Base-by-base conservation (phyloP, 768 basidiomycete genomes). In the Lactarius psammicola region DNA sequence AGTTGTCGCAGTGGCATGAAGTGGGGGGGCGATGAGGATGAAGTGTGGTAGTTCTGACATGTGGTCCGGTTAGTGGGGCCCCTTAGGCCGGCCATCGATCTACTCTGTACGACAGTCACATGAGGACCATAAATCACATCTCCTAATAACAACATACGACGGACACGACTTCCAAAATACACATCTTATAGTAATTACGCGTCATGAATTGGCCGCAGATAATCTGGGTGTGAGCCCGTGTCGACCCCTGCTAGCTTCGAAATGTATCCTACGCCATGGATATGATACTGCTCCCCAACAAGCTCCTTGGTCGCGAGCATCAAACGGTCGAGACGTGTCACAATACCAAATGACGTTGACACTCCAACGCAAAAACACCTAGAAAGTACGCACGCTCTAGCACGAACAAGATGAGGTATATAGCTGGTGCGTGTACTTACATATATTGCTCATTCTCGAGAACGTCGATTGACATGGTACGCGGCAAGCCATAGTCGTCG, bases 271-370 rank as follows among this genome's bases (percentile, higher is more conserved):
- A 90, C 75, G 0, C 89, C 89, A 64, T 87, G 83, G n/a, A 94
- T 89, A 72, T 93, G 89, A 73, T 89, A 92, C 69, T 90, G 88
- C 73, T 94, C 92, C 2, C 92, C 92, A 1, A 94, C 90, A 54
- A 94, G 78, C 75, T 94, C 90, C 73, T 95, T 95, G 18, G 86
- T 84, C 2, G 90, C 90, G 3, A 92, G 72, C 86, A 94, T 90
- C 64, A 94, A 75, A 59, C 84, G 78, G 72, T 95, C 93, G 15
- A 95, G 76, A 11, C 90, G 82, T 8, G 82, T 82, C n/a, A 94
- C 77, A 46, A 94, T 83, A 0, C 82, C 81, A 68, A 83, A 89
- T 0, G 87, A 80, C 0, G 87, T 88, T 1, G 89, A 83, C 26
- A 89, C 85, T 9, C 88, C 90, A 11, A 90, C 89, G 60, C 85